These are phyloP conservation scores for Candida ascalaphidarum DNA, from an alignment of 805 yeast species.

Conservation along the genomic window DNA sequence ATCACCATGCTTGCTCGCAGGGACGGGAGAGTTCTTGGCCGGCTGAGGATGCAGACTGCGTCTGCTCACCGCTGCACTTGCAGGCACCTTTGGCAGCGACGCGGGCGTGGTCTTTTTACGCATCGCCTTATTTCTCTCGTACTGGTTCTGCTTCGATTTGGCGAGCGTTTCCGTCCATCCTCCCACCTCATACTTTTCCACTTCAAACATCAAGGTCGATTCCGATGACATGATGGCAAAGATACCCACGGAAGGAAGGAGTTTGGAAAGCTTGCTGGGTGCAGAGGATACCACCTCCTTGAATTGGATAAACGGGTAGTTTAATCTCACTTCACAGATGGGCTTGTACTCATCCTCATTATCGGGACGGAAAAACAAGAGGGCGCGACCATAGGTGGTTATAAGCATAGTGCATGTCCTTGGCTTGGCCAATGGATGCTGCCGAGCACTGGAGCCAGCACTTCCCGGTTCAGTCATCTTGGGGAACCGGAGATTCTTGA, in stretches of 20 bases:
- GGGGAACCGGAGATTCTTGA: too few species aligned
- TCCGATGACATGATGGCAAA: slow-evolving; percentile 53
- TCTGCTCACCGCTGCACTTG: too few species aligned
- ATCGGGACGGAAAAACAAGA: slow-evolving; percentile 38
- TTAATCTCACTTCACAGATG: slow-evolving; percentile 45
- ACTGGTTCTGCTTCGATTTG: slow-evolving; percentile 12
- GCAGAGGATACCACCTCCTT: slow-evolving; percentile 46
- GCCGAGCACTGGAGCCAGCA: not conserved
- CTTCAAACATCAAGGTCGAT: slow-evolving; percentile 50
- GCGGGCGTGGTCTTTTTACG: not conserved
- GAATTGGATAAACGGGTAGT: slow-evolving; percentile 43
- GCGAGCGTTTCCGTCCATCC: slow-evolving; percentile 53
- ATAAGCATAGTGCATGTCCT: slow-evolving; percentile 45
- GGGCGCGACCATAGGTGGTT: slow-evolving; percentile 56
- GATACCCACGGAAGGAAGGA: slow-evolving; percentile 31
- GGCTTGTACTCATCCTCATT: slow-evolving; percentile 29
- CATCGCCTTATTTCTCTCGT: slow-evolving; percentile 7
- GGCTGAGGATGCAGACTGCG: slow-evolving; percentile 16
- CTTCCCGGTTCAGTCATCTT: too few species aligned
- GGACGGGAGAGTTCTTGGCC: slow-evolving; percentile 3
- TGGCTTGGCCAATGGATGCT: slow-evolving; percentile 23
- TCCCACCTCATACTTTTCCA: slow-evolving; percentile 40
- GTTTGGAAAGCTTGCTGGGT: slow-evolving; percentile 16
- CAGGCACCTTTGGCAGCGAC: slow-evolving; percentile 11
- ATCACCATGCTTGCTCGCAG: slow-evolving; percentile 1